These are phyloP conservation scores for Hygrophila difformis DNA, from an alignment of 257 asterid genomes.

Conservation along the genomic window DNA sequence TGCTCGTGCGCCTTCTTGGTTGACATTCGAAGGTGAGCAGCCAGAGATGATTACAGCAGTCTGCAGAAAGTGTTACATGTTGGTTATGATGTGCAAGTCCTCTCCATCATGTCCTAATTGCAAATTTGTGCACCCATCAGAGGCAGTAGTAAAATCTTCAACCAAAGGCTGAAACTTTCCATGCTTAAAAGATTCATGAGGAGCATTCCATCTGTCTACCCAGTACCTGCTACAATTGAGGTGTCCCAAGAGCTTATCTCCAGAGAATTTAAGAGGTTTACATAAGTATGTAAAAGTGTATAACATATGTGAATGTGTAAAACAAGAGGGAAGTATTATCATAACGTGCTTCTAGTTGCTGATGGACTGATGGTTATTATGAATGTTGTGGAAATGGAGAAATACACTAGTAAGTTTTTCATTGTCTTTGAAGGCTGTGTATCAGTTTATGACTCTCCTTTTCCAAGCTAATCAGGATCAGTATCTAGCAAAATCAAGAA, in stretches of 20 bases:
- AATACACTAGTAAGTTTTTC: background rate
- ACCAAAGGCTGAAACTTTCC: constrained; percentile 2
- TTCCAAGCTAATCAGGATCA: background rate
- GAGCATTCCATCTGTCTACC: too few species aligned
- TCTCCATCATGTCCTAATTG: constrained; percentile 70
- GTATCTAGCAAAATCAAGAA: background rate
- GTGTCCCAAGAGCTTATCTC: background rate
- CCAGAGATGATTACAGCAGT: constrained; percentile 72
- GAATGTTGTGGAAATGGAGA: background rate
- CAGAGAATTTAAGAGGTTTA: background rate
- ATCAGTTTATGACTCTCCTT: background rate
- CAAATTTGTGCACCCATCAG: constrained; percentile 52
- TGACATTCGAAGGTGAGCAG: constrained; percentile 46
- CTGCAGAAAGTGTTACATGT: constrained; percentile 67
- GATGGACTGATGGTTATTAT: background rate
- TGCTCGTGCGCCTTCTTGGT: constrained; percentile 47
- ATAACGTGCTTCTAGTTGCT: background rate
- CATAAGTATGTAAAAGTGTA: too few species aligned
- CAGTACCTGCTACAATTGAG: too few species aligned
- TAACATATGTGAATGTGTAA: background rate
- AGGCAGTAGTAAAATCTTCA: constrained; percentile 22
- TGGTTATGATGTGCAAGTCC: constrained; percentile 68
- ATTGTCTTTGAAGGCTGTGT: background rate
- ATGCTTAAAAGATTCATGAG: too few species aligned
- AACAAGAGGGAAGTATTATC: too few species aligned